Evolutionary conservation across 768 basidiomycete species (phyloP).

Genomic region (Tylopilus rubrobrunneus): DNA sequence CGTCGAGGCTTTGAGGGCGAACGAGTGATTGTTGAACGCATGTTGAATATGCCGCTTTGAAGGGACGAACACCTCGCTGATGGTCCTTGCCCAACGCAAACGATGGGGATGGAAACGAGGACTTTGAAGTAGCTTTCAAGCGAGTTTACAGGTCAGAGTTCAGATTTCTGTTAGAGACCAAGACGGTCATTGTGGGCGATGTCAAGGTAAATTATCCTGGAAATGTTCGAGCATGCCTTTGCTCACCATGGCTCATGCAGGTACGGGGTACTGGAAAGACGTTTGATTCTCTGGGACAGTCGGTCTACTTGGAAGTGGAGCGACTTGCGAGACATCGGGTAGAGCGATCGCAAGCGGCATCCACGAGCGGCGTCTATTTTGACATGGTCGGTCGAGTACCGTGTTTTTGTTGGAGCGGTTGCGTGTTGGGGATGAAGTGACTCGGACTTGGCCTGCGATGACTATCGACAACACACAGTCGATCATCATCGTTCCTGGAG

Average conservation of each 20-base stretch:
- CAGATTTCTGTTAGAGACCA: constrained; percentile 85
- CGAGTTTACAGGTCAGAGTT: constrained; percentile 81
- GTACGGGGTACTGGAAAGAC: constrained; percentile 91
- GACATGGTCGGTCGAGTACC: constrained; percentile 71
- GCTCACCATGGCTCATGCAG: constrained; percentile 29
- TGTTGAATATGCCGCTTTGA: constrained; percentile 93
- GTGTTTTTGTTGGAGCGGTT: constrained; percentile 70
- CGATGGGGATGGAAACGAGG: constrained; percentile 55
- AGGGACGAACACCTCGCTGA: constrained; percentile 89
- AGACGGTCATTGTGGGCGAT: constrained; percentile 85
- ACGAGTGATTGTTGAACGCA: constrained; percentile 71
- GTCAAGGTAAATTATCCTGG: constrained; percentile 54
- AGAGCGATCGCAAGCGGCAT: constrained; percentile 43
- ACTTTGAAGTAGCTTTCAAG: constrained; percentile 80
- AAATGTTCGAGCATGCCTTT: background rate
- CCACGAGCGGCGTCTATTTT: constrained; percentile 72
- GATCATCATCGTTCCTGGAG: constrained; percentile 78
- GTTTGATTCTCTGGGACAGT: constrained; percentile 73
- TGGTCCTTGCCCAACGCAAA: constrained; percentile 62
- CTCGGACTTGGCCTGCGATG: constrained; percentile 85
- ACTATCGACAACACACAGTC: constrained; percentile 96
- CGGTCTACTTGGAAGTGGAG: constrained; percentile 73
- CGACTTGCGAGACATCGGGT: constrained; percentile 42
- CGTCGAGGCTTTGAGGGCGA: constrained; percentile 78
- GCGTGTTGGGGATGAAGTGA: constrained; percentile 66